Evolutionary conservation across 139 green algal species (phyloP).

Genomic region (Mesostigma viride): DNA sequence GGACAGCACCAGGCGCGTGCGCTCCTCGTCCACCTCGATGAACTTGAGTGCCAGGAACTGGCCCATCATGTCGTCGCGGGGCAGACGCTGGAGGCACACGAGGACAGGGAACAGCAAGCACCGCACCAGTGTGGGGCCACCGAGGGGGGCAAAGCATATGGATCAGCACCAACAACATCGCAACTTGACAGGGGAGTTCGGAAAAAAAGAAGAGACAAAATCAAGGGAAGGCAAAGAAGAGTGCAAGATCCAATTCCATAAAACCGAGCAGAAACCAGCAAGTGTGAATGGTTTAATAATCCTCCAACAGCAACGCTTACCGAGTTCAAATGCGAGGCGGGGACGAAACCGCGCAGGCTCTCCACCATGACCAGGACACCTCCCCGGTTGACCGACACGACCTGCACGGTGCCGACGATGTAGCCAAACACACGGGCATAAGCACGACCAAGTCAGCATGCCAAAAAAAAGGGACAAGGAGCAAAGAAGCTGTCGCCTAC

Average conservation of each 20-base stretch:
- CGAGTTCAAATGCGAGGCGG: conserved; percentile 51
- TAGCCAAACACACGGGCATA: too few relatives aligned
- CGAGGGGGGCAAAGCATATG: neutral
- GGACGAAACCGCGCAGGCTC: conserved; percentile 68
- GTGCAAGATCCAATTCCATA: too few relatives aligned
- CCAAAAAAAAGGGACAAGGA: too few relatives aligned
- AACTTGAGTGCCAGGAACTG: conserved; percentile 75
- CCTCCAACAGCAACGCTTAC: conserved; percentile 8
- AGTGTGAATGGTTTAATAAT: too few relatives aligned
- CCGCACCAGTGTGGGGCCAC: neutral
- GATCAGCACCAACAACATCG: neutral
- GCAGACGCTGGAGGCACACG: conserved; percentile 12
- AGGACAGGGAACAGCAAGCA: neutral
- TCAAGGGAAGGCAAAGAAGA: too few relatives aligned
- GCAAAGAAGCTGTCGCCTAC: too few relatives aligned
- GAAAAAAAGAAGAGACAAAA: too few relatives aligned
- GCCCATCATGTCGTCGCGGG: conserved; percentile 48
- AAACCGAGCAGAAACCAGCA: too few relatives aligned
- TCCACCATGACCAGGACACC: conserved; percentile 65
- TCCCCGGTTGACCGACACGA: conserved; percentile 56
- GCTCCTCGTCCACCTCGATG: conserved; percentile 87
- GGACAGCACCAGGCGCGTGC: conserved; percentile 73
- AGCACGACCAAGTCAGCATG: too few relatives aligned
- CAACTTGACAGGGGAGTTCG: too few relatives aligned
- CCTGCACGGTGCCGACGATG: too few relatives aligned